Conservation (phyloP, 768 basidiomycete species). For the Tulasnella sp. region DNA sequence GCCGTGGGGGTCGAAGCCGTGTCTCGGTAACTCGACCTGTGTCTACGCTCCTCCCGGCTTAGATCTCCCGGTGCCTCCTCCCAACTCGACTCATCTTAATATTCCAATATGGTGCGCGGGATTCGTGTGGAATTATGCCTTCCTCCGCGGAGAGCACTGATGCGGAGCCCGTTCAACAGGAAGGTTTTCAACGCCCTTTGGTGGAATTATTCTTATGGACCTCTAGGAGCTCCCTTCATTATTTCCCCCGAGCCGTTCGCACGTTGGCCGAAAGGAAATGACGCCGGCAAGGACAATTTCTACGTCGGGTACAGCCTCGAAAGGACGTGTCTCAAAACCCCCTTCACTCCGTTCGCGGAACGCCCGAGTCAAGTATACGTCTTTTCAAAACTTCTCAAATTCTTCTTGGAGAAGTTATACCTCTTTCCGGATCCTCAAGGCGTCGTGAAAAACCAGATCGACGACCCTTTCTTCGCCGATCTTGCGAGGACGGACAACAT, state of each 20-base stretch:
- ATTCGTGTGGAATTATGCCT: too few species aligned
- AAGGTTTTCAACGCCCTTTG: constrained; percentile 11
- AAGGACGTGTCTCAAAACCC: constrained; percentile 6
- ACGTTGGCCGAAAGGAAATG: background rate
- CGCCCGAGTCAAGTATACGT: constrained; percentile 18
- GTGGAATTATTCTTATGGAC: constrained; percentile 5
- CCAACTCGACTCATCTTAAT: constrained; percentile 2
- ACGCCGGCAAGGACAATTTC: background rate
- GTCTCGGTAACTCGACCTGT: background rate
- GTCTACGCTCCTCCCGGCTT: background rate
- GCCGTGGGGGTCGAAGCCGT: background rate
- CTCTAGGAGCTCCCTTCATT: constrained; percentile 5
- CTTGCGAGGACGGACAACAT: background rate
- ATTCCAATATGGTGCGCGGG: background rate
- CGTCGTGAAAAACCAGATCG: background rate
- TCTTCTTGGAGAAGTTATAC: background rate
- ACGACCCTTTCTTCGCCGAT: background rate
- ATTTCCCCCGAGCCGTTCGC: constrained; percentile 17
- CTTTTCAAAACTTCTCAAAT: constrained; percentile 3
- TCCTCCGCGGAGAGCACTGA: too few species aligned
- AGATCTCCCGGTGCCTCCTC: background rate
- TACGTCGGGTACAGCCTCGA: constrained; percentile 21
- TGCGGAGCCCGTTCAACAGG: background rate
- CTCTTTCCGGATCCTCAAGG: background rate
- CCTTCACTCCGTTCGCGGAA: background rate